Conservation (phyloP, 371 early-diverging fungal genomes). For the Catenaria anguillulae region DNA sequence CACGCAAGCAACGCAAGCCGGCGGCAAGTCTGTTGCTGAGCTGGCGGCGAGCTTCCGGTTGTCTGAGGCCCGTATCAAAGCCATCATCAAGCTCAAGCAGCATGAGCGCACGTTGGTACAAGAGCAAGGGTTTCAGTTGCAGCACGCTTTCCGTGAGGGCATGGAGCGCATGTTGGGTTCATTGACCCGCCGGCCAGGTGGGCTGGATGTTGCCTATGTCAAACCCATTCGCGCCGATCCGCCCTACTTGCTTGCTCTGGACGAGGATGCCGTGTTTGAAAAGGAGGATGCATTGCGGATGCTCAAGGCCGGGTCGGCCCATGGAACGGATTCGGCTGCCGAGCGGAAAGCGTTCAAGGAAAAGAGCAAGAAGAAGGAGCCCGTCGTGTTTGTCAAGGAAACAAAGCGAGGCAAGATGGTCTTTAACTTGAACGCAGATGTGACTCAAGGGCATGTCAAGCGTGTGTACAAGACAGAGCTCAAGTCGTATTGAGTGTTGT, state of each 20-base stretch:
- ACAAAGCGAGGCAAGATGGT: background rate
- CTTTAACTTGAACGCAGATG: background rate
- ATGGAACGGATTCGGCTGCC: too few relatives aligned
- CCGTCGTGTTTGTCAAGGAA: too few relatives aligned
- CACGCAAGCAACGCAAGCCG: conserved; percentile 39
- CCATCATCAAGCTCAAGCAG: conserved; percentile 72
- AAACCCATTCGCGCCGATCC: conserved; percentile 4
- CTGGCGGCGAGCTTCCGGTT: conserved; percentile 56
- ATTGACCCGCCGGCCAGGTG: too few relatives aligned
- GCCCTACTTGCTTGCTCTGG: conserved; percentile 5
- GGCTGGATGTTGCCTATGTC: background rate
- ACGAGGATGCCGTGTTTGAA: background rate
- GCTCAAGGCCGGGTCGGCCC: too few relatives aligned
- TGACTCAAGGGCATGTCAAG: background rate
- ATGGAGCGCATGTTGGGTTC: conserved; percentile 3
- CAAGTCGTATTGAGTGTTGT: background rate
- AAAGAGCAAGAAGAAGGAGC: too few relatives aligned
- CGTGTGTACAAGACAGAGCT: background rate
- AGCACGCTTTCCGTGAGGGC: background rate
- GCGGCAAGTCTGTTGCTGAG: conserved; percentile 44
- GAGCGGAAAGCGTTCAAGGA: too few relatives aligned
- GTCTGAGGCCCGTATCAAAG: conserved; percentile 73
- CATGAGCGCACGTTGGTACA: conserved; percentile 29
- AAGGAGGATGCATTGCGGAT: background rate
- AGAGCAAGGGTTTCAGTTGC: background rate